Conservation (phyloP, 306 rosid species). For the Cajanus cajan region DNA sequence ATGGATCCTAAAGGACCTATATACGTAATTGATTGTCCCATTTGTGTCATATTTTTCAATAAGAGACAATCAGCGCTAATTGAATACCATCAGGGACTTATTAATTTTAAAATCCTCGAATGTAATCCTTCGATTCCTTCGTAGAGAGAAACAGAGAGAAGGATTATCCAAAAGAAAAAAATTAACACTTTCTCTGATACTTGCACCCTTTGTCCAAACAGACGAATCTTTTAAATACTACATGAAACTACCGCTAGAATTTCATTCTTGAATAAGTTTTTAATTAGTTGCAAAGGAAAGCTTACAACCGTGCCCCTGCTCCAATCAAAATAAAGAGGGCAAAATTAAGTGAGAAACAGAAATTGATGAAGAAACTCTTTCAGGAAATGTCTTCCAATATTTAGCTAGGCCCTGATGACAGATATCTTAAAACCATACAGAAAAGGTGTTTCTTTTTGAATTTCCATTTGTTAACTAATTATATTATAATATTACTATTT, state of each 20-base stretch:
- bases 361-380: background rate
- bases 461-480: background rate
- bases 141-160: background rate
- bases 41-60: background rate
- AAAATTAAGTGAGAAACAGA: background rate
- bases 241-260: background rate
- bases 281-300: background rate
- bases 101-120: too few relatives aligned
- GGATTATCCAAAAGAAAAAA: background rate
- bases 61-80: background rate
- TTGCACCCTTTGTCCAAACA: background rate
- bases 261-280: background rate
- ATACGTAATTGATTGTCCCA: background rate
- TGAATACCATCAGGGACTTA: background rate
- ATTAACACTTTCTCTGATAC: background rate
- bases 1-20: background rate
- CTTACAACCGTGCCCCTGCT: background rate
- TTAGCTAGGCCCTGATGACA: conserved; percentile 2
- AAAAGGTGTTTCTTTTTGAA: background rate
- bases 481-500: background rate
- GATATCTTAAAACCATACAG: background rate
- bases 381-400: background rate
- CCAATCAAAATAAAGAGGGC: background rate
- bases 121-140: too few relatives aligned
- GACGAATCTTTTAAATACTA: background rate